A percentile compares a stretch with the other conserved stretches of the same genome.
phyloP scores from a whole-genome alignment of 257 asterid genomes.

The Solanum medicagineum region DNA sequence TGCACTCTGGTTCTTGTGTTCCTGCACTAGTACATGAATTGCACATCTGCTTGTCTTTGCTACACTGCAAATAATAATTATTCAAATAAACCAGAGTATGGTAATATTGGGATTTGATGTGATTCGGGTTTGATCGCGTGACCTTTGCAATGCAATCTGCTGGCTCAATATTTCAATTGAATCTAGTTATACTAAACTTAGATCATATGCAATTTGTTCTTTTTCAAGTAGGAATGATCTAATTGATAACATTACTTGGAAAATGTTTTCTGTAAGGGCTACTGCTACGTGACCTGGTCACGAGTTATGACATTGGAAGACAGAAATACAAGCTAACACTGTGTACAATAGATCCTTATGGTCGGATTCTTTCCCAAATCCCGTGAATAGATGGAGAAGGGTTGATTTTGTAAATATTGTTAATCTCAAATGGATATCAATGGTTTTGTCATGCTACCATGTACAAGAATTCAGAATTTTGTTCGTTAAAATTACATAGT shows the following conservation, averaged over 20 bases:
- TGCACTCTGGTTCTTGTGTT: not conserved
- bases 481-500: not conserved
- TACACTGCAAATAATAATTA: slow-evolving; percentile 10
- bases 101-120: not conserved
- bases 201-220: not conserved
- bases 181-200: not conserved
- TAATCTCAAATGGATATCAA: not conserved
- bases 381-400: not conserved
- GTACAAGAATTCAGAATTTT: not conserved
- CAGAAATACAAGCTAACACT: too few relatives aligned
- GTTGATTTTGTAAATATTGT: not conserved
- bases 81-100: not conserved
- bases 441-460: not conserved
- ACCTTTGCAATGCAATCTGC: not conserved
- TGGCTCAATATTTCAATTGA: not conserved
- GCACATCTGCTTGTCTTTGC: slow-evolving; percentile 24
- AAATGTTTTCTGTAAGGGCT: not conserved
- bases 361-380: too few relatives aligned
- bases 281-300: too few relatives aligned
- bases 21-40: not conserved
- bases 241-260: not conserved
- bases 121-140: not conserved
- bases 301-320: too few relatives aligned
- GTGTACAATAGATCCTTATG: too few relatives aligned
- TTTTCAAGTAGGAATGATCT: not conserved